Percentiles rank a stretch among this genome's conserved stretches.
Conservation (phyloP, 2,329 filamentous ascomycete species). For the Cladophialophora immunda region DNA sequence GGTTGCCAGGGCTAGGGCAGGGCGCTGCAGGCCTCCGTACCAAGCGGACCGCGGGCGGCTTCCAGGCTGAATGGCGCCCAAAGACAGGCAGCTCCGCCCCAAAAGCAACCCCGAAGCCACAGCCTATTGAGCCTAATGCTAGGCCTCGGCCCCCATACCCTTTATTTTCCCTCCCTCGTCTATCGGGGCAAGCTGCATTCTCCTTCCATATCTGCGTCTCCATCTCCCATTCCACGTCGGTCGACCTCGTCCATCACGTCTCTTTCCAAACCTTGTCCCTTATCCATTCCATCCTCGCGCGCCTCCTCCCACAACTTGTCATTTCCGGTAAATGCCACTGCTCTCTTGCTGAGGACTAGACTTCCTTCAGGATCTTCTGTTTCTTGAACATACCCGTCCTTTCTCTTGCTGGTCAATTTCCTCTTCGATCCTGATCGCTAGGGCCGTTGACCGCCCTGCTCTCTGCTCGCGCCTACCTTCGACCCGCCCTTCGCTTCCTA, state of each 20-base stretch:
- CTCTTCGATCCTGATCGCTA: slow-evolving; percentile 22
- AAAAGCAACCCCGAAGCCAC: background rate
- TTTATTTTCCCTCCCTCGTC: slow-evolving; percentile 12
- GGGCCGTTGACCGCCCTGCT: slow-evolving; percentile 33
- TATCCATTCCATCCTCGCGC: slow-evolving; percentile 18
- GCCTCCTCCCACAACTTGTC: slow-evolving; percentile 23
- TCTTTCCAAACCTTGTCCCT: slow-evolving; percentile 9
- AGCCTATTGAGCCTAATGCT: background rate
- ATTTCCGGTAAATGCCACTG: slow-evolving; percentile 39
- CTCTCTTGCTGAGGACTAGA: slow-evolving; percentile 31
- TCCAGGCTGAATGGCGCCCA: background rate
- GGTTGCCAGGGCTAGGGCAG: background rate
- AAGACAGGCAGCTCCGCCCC: background rate
- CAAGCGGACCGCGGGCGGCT: background rate
- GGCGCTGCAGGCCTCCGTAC: background rate
- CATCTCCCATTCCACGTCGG: slow-evolving; percentile 10
- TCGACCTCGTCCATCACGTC: slow-evolving; percentile 14
- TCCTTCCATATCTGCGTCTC: slow-evolving; percentile 4
- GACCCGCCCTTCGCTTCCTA: slow-evolving; percentile 24
- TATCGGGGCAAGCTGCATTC: slow-evolving; percentile 8
- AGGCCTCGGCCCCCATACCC: slow-evolving; percentile 17
- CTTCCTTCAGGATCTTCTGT: slow-evolving; percentile 22
- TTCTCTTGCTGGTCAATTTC: slow-evolving; percentile 37
- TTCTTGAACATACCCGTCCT: slow-evolving; percentile 32
- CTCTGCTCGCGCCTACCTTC: slow-evolving; percentile 15